A percentile compares a stretch with the other conserved stretches of the same genome.
These are phyloP conservation scores for Mycena galopus DNA, from an alignment of 768 basidiomycete genomes.

Conservation along the genomic window DNA sequence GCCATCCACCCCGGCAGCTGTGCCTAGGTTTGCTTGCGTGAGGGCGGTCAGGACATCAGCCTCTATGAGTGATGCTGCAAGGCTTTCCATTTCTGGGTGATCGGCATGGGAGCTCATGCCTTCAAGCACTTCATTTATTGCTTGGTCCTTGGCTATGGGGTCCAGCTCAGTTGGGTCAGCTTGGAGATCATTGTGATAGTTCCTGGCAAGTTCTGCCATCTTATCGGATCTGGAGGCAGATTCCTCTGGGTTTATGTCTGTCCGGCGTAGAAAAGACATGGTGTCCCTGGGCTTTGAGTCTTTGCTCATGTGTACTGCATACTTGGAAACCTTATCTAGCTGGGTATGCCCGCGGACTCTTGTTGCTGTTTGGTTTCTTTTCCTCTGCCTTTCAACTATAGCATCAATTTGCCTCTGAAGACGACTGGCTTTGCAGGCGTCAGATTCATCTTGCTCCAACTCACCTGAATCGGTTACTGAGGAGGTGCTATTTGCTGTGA, in stretches of 20 bases:
- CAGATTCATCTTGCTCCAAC: too few relatives aligned
- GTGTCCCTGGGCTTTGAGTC: neutral
- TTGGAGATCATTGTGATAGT: too few relatives aligned
- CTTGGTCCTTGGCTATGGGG: neutral
- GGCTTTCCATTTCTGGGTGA: too few relatives aligned
- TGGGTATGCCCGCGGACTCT: neutral
- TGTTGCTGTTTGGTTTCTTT: neutral
- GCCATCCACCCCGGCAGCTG: too few relatives aligned
- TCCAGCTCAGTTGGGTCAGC: neutral
- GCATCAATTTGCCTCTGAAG: too few relatives aligned
- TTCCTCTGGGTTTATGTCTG: neutral
- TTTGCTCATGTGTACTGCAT: neutral
- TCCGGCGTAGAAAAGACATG: neutral
- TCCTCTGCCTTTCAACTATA: too few relatives aligned
- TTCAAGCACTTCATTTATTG: neutral
- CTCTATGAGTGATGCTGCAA: too few relatives aligned
- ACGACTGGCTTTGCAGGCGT: too few relatives aligned
- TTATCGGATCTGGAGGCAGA: neutral
- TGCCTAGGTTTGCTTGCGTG: too few relatives aligned
- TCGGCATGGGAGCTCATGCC: neutral
- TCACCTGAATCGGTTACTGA: too few relatives aligned
- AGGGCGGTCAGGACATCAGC: too few relatives aligned
- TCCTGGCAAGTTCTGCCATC: neutral
- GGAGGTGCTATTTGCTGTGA: too few relatives aligned
- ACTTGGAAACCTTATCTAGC: neutral